phyloP scores from a whole-genome alignment of 768 basidiomycete species.

The Agrocybe praecox region DNA sequence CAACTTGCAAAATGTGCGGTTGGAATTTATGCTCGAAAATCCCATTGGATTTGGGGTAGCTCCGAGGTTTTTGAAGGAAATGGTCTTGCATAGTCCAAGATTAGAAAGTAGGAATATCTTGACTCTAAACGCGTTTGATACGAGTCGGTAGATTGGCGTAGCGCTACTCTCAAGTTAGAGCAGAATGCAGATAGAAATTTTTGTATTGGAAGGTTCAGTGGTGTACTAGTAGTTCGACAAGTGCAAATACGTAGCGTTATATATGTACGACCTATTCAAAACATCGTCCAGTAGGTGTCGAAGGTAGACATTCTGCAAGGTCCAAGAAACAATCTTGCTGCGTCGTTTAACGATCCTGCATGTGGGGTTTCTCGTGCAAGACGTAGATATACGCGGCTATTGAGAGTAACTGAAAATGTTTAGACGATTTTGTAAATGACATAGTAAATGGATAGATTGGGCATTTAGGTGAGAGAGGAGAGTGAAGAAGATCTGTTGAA shows the following conservation, averaged over 20 bases:
- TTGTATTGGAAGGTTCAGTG: no score
- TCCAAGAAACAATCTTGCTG: slow-evolving; percentile 50
- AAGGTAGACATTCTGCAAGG: slow-evolving; percentile 65
- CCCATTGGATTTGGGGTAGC: slow-evolving; percentile 30
- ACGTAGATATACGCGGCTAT: slow-evolving; percentile 67
- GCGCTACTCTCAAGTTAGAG: no score
- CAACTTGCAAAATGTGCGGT: slow-evolving; percentile 21
- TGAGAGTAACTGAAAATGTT: no score
- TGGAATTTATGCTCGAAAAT: slow-evolving; percentile 32
- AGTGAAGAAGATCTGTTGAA: no score
- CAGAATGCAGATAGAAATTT: background rate
- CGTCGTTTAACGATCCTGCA: slow-evolving; percentile 71
- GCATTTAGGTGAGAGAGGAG: no score
- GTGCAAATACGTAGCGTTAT: slow-evolving; percentile 6
- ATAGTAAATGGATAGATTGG: background rate
- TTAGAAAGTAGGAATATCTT: slow-evolving; percentile 22
- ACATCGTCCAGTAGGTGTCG: slow-evolving; percentile 39
- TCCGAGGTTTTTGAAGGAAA: slow-evolving; percentile 29
- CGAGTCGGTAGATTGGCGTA: slow-evolving; percentile 18
- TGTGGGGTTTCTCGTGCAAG: slow-evolving; percentile 42
- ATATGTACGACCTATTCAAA: slow-evolving; percentile 49
- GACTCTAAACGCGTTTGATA: slow-evolving; percentile 27
- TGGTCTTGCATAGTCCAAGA: slow-evolving; percentile 27
- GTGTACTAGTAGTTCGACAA: background rate
- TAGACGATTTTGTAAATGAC: no score